Percentiles rank a stretch among this genome's conserved stretches.
Evolutionary conservation across 257 asterid species (phyloP).

Genomic region (Fraxinus excelsior): DNA sequence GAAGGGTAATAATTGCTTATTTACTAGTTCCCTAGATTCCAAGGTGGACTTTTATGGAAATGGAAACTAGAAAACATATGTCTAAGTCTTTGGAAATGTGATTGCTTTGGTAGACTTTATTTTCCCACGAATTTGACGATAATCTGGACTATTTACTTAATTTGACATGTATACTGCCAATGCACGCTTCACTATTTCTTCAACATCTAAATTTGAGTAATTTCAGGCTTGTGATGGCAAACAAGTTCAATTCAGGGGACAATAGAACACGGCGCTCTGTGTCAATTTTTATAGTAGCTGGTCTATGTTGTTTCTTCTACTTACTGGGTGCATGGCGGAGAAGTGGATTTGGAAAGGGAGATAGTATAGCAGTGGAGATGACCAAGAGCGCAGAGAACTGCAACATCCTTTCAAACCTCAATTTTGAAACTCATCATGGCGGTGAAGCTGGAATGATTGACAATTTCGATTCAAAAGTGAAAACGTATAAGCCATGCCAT

Average conservation of each 20-base stretch:
- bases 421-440: background rate
- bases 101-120: background rate
- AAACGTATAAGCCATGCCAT: background rate
- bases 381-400: background rate
- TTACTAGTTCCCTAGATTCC: background rate
- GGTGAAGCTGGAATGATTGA: background rate
- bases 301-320: constrained; percentile 1
- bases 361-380: background rate
- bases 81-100: background rate
- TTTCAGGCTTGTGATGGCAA: background rate
- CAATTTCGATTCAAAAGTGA: background rate
- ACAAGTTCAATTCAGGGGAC: background rate
- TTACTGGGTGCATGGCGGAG: background rate
- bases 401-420: background rate
- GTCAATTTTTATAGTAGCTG: background rate
- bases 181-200: background rate
- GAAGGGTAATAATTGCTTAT: background rate
- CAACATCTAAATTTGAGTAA: background rate
- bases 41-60: background rate
- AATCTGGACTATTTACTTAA: background rate
- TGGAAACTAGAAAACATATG: background rate
- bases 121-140: background rate
- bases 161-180: no score
- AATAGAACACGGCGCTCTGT: background rate
- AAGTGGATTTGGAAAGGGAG: background rate